Evolutionary conservation across 1,139 yeast genomes (phyloP).

Genomic region (Nadsonia commutata): DNA sequence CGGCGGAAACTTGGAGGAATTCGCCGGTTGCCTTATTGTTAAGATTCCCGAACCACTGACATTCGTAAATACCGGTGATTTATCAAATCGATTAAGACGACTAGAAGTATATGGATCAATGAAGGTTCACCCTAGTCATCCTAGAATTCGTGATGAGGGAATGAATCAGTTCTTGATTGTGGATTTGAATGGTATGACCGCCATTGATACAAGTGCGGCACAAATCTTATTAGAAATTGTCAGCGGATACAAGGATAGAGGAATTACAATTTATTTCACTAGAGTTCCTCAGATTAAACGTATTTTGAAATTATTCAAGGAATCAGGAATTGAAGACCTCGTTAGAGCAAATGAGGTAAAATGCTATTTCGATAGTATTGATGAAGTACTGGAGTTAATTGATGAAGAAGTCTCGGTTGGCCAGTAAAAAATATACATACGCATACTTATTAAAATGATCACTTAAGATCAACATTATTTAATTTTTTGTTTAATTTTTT

Average conservation of each 20-base stretch:
- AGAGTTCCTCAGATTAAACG: slow-evolving; percentile 36
- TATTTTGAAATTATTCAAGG: slow-evolving; percentile 25
- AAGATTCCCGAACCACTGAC: slow-evolving; percentile 88
- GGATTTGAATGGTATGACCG: slow-evolving; percentile 78
- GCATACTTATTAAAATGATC: not conserved
- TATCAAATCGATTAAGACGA: slow-evolving; percentile 58
- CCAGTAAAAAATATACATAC: not conserved
- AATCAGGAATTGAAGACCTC: slow-evolving; percentile 23
- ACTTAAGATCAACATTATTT: not conserved
- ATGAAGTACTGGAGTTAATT: slow-evolving; percentile 21
- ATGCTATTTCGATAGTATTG: slow-evolving; percentile 22
- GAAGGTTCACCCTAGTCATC: slow-evolving; percentile 70
- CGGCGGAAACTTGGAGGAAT: slow-evolving; percentile 34
- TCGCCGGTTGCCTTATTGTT: slow-evolving; percentile 75
- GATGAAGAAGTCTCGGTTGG: slow-evolving; percentile 11
- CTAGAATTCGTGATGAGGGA: slow-evolving; percentile 36
- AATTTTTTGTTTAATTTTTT: not conserved
- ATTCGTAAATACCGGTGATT: slow-evolving; percentile 78
- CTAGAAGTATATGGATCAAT: slow-evolving; percentile 78
- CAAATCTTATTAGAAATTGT: slow-evolving; percentile 56
- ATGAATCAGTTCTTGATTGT: slow-evolving; percentile 59
- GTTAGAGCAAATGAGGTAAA: slow-evolving; percentile 14
- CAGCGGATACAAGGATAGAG: slow-evolving; percentile 35
- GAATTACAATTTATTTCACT: slow-evolving; percentile 49
- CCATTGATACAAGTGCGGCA: slow-evolving; percentile 76